Base-by-base conservation (phyloP, 768 basidiomycete species). In the Filobasidium wieringae region DNA sequence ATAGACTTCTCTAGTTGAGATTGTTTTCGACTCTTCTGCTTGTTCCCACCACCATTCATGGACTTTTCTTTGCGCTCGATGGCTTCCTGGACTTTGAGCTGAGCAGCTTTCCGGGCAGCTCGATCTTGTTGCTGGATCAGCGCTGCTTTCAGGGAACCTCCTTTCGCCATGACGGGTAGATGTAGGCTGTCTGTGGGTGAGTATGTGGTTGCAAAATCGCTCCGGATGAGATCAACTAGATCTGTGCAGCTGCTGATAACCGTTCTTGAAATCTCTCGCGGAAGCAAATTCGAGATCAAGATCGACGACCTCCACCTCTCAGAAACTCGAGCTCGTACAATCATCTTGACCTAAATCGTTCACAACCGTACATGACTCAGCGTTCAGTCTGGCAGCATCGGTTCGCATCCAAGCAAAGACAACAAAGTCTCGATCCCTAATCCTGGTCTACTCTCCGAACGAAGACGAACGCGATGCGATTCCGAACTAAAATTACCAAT, bases 401-500 rank as follows among this genome's bases (percentile, higher is more conserved):
- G n/a, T n/a, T n/a, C n/a, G n/a, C n/a, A n/a, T n/a, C n/a, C n/a
- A n/a, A n/a, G n/a, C n/a, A n/a, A n/a, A n/a, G n/a, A n/a, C n/a
- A n/a, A n/a, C n/a, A n/a, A n/a, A n/a, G n/a, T n/a, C n/a, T n/a
- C n/a, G n/a, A n/a, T n/a, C n/a, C n/a, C n/a, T n/a, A n/a, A n/a
- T n/a, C n/a, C n/a, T n/a, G n/a, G n/a, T n/a, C n/a, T n/a, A n/a
- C n/a, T n/a, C n/a, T n/a, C n/a, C n/a, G n/a, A n/a, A n/a, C n/a
- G n/a, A n/a, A n/a, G 3, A 14, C 24, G 22, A 27, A 4, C 51
- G 57, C 24, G 24, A 73, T 73, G 72, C 58, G 72, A 29, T 73
- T 73, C 63, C 54, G 72, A 50, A 71, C 72, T 8, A 58, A 65
- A 14, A 67, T 73, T 29, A 55, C 56, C 30, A 71, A 73, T 53